Evolutionary conservation across 1,284 basidiomycete genomes (phyloP), one percentile per base, ranked within the genome.

Genomic region (Kalmanozyma brasiliensis): DNA sequence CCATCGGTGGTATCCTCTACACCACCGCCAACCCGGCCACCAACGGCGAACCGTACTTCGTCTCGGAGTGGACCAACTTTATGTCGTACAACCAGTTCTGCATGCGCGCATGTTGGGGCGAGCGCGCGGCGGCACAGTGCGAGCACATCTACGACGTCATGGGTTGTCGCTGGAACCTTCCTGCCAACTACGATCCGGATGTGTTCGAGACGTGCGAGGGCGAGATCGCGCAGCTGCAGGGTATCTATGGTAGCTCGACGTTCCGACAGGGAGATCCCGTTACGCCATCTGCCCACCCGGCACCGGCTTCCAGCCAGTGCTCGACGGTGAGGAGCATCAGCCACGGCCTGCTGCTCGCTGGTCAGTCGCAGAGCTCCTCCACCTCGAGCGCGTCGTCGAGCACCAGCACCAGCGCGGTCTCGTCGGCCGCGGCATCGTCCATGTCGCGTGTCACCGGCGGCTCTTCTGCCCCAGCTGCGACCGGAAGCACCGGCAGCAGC

Each of bases 81-180:
- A 80, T 80, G 60, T 72, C 74, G 52, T 53, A 52, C 33, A 61
- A 73, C 47, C 63, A 72, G 35, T 81, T 76, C 73, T 80, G 78
- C 48, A 22, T 80, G n/a, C 65, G 78, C 10, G 78, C 70, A 3
- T 80, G 78, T 44, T 72, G 68, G 66, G 72, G 76, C 26, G 33
- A 52, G 17, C 44, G 56, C 16, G 77, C 77, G 13, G 64, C 60
- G 9, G 52, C 53, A 3, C 74, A 80, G 46, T 81, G 79, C 53
- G 63, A 76, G 37, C 74, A 79, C 51, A 73, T 77, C 47, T 81
- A 79, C 61, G 79, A 81, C 47, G 70, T 76, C 17, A 51, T 79
- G 48, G 79, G 79, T 5, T 80, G 78, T 49, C 38, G 45, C 10
- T 80, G 70, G 58, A 80, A 80, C 53, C 69, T 80, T 49, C 78